These are phyloP conservation scores for Echium plantagineum DNA, from an alignment of 257 asterid genomes.

Conservation along the genomic window DNA sequence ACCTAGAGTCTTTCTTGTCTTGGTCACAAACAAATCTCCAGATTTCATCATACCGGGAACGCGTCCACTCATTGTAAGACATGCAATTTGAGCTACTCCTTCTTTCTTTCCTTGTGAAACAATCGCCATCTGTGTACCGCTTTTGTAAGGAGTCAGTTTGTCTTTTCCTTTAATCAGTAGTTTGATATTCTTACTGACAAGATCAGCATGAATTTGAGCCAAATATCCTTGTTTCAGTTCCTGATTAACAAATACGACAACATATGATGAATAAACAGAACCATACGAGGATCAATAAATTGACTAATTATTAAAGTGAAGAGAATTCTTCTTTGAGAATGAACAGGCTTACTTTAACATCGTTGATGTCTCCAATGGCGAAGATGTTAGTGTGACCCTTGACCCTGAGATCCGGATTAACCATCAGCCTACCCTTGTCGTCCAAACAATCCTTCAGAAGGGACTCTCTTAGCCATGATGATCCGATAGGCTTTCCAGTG, in stretches of 20 bases:
- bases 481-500: constrained; percentile 41
- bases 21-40: constrained; percentile 52
- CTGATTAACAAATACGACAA: constrained; percentile 13
- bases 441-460: no score
- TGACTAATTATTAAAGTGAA: no score
- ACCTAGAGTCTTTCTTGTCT: no score
- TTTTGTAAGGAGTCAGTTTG: constrained; percentile 40
- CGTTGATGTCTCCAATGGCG: constrained; percentile 31
- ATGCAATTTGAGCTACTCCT: constrained; percentile 41
- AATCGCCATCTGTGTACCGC: constrained; percentile 42
- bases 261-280: no score
- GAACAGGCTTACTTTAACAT: no score
- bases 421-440: constrained; percentile 43
- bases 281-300: no score
- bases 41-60: constrained; percentile 73
- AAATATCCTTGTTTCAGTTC: constrained; percentile 75
- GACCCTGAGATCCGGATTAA: constrained; percentile 58
- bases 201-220: constrained; percentile 31
- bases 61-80: constrained; percentile 49
- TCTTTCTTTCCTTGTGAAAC: constrained; percentile 69
- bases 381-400: constrained; percentile 49
- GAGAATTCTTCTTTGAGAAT: no score
- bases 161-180: constrained; percentile 29
- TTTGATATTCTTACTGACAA: constrained; percentile 60
- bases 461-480: constrained; percentile 47